Conservation (phyloP, 371 early-diverging fungal species). For the Rhizopus microsporus region DNA sequence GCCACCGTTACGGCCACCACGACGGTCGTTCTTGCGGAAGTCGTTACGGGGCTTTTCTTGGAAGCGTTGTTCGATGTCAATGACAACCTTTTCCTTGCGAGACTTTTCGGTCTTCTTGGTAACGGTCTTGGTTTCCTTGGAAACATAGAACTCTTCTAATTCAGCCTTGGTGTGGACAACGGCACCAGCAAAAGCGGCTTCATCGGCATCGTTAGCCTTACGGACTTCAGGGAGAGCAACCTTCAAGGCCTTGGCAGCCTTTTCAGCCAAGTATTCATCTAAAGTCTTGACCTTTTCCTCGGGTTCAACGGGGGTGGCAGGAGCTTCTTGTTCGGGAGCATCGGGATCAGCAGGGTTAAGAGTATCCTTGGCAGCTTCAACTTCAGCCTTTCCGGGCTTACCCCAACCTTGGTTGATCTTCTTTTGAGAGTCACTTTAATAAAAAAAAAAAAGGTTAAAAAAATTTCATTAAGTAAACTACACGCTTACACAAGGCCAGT, state of each 20-base stretch:
- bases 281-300: conserved; percentile 77
- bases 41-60: conserved; percentile 48
- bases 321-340: conserved; percentile 43
- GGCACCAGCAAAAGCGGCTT: conserved; percentile 76
- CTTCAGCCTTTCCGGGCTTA: conserved; percentile 51
- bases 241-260: conserved; percentile 68
- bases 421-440: conserved; percentile 72
- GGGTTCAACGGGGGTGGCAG: conserved; percentile 50
- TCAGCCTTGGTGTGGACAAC: conserved; percentile 71
- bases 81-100: conserved; percentile 60
- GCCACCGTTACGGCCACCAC: conserved; percentile 39
- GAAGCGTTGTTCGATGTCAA: conserved; percentile 55
- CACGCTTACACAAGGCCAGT: conserved; percentile 65
- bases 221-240: conserved; percentile 63
- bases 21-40: conserved; percentile 40
- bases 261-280: conserved; percentile 78
- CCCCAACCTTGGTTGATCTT: conserved; percentile 87
- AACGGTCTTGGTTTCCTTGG: conserved; percentile 57
- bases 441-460: background rate
- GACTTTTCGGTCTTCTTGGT: conserved; percentile 45
- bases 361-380: conserved; percentile 44
- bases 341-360: conserved; percentile 40
- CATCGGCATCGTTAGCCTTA: conserved; percentile 80
- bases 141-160: conserved; percentile 60
- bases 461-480: background rate